A percentile compares a stretch with the other conserved stretches of the same genome.
Evolutionary conservation across 2,329 filamentous ascomycete species (phyloP).

Genomic region (Fusarium oligoseptatum): DNA sequence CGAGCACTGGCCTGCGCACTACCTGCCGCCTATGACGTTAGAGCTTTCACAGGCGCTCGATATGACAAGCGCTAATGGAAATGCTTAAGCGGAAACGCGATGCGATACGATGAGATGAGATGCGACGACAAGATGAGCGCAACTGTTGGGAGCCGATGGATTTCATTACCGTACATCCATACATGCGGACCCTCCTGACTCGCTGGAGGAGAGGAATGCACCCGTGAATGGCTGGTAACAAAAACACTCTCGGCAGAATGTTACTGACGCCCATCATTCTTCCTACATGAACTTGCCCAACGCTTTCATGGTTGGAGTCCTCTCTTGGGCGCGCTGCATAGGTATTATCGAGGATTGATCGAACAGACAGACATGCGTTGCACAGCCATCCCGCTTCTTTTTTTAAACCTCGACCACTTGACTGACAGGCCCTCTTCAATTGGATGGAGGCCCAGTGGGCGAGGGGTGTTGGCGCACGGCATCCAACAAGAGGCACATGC

Average conservation of each 20-base stretch:
- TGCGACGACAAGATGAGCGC: background rate
- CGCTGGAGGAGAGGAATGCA: background rate
- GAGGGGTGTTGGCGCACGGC: conserved; percentile 26
- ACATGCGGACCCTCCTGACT: background rate
- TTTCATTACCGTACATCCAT: background rate
- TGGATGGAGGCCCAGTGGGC: background rate
- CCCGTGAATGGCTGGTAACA: background rate
- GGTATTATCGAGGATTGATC: background rate
- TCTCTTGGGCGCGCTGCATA: background rate
- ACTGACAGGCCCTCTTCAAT: conserved; percentile 23
- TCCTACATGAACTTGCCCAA: background rate
- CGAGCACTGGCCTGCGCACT: conserved; percentile 1
- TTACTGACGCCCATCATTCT: conserved; percentile 1
- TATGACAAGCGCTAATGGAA: conserved; percentile 11
- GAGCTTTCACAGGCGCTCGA: background rate
- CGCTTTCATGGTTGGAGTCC: background rate
- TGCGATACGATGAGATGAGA: background rate
- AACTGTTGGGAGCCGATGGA: background rate
- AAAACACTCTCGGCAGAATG: too few species aligned
- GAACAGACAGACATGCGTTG: conserved; percentile 26
- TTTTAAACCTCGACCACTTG: conserved; percentile 39
- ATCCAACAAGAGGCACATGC: conserved; percentile 39
- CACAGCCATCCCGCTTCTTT: conserved; percentile 49
- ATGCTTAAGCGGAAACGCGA: conserved; percentile 17
- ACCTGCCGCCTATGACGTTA: conserved; percentile 24